Evolutionary conservation across 2,329 filamentous ascomycete genomes (phyloP).

Genomic region (Coniochaeta pulveracea): DNA sequence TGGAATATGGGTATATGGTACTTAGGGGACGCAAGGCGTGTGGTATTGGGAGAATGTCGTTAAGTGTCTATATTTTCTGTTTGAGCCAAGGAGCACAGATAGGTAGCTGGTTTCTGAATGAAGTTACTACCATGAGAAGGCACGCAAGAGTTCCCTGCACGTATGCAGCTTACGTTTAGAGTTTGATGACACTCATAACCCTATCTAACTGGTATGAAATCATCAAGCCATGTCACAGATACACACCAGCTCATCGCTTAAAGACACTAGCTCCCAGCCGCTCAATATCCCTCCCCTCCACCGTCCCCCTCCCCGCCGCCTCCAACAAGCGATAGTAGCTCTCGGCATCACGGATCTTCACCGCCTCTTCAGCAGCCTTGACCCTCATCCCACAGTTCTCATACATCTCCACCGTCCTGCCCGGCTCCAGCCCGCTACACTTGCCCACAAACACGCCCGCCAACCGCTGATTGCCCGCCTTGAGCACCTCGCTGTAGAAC

Average conservation of each 20-base stretch:
- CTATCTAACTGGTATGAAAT: too few species aligned
- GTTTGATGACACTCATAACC: too few species aligned
- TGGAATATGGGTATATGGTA: too few species aligned
- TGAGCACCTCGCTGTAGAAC: conserved; percentile 81
- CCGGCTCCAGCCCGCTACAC: conserved; percentile 53
- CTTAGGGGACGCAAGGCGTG: too few species aligned
- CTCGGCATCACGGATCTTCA: conserved; percentile 67
- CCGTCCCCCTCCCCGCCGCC: conserved; percentile 59
- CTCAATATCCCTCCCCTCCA: conserved; percentile 69
- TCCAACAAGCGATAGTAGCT: conserved; percentile 62
- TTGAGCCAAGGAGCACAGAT: too few species aligned
- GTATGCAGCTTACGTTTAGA: too few species aligned
- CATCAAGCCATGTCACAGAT: too few species aligned
- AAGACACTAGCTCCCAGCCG: conserved; percentile 54
- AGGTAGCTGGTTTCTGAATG: too few species aligned
- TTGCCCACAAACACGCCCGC: conserved; percentile 81
- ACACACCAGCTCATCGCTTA: conserved; percentile 30
- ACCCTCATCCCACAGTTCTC: conserved; percentile 86
- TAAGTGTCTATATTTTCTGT: too few species aligned
- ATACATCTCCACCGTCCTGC: conserved; percentile 81
- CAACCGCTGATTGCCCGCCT: conserved; percentile 80
- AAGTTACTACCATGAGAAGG: too few species aligned
- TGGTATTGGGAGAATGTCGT: too few species aligned
- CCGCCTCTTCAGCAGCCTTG: conserved; percentile 85
- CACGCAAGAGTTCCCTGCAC: too few species aligned